Evolutionary conservation across 1,139 yeast species (phyloP), one percentile per base, ranked within the genome.

Genomic region (Saccharomyces hybrid): DNA sequence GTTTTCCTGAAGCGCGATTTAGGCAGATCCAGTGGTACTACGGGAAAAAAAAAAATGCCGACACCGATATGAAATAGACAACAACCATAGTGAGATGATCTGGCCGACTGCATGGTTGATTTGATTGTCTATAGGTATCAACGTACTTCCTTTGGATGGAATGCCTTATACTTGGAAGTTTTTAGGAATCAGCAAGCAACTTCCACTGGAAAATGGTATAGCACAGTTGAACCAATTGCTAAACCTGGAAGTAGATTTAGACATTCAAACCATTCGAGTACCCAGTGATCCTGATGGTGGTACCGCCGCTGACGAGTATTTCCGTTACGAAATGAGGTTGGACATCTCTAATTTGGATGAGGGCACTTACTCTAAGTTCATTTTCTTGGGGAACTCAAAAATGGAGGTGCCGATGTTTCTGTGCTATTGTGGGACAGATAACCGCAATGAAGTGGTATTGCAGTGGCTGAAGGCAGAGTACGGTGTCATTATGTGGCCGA

Each of bases 111-210:
- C 19, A 11, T 38, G 16, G 9, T 19, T 11, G n/a, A 19, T 4
- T 38, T 38, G 5, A 19, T 9, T 19, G 44, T 19, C 14, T 11
- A 38, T 38, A 38, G 26, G 44, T 19, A 16, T 38, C 11, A 11
- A 19, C 25, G 26, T 7, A 38, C 9, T 7, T 5, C 25, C 19
- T 38, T 38, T 38, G 7, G 16, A 9, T 38, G 44, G 23, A 13
- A 38, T 38, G 44, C 44, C 44, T 38, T 38, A 38, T 9, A 38
- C 44, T 16, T 38, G 44, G 44, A 38, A 38, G 44, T 38, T 38
- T 38, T 19, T 38, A 16, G 44, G 44, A 26, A 19, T 9, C 26
- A 38, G 19, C 44, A 38, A 38, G 16, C 44, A 9, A 11, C 44
- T 38, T 5, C 5, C 44, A 9, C 19, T 38, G 44, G 44, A 38